Base-by-base conservation (phyloP, 2,329 filamentous ascomycete species). In the Trichoderma simmonsii region DNA sequence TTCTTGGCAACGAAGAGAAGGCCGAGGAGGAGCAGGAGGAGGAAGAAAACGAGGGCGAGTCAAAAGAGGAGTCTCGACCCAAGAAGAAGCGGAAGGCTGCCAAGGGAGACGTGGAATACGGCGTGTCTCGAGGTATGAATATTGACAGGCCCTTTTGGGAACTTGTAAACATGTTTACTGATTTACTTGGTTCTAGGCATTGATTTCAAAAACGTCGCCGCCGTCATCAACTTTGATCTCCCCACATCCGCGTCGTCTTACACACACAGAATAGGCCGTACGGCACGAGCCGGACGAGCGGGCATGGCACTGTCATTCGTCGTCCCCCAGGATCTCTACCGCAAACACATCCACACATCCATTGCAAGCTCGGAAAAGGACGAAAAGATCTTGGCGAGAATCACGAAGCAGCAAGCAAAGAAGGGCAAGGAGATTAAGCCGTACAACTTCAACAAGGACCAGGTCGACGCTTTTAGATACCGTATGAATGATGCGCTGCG, bases 251-350 rank as follows among this genome's bases (percentile, higher is more conserved):
- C 94, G 48, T 97, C 94, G 80, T 97, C 94, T 9, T 99, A 99
- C 82, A 97, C 93, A n/a, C 96, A 99, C 82, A 91, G 96, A 69
- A 97, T 99, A 77, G 96, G 96, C 36, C 91, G 96, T 36, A 99
- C 96, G 6, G 96, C 94, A 1, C 90, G 96, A 73, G 96, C 95
- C 2, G 95, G 95, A 12, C 93, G 97, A 79, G 91, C 92, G 1
- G 96, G 96, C 73, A 98, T 97, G 88, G 94, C 96, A 0, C 87
- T 99, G n/a, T 97, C 94, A 11, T 98, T 99, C 81, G 93, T 97
- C 66, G 88, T 99, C 3, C 95, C 96, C 9, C 87, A 90, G 65
- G 90, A 93, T 0, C 87, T 91, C 60, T 97, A 92, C 82, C 90
- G 93, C 76, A 97, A 97, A 81, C 95, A 98, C 84, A 93, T 94